Conservation (phyloP, 805 yeast genomes). For the Debaryomyces hansenii region DNA sequence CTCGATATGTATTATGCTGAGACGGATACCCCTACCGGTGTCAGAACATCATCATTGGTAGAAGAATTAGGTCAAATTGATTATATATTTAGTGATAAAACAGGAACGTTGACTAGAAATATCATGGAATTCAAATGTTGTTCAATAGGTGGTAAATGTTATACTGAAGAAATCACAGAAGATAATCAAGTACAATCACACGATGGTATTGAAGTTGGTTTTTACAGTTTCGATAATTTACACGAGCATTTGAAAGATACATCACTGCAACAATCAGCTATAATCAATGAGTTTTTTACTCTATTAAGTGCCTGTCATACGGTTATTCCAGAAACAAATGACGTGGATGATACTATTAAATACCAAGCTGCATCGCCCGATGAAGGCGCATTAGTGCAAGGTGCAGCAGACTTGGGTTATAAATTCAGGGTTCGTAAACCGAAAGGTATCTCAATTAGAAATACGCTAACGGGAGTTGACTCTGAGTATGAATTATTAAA, state of each 20-base stretch:
- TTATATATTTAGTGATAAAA: constrained; percentile 93
- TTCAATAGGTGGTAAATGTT: constrained; percentile 89
- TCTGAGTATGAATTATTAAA: constrained; percentile 76
- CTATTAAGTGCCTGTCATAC: constrained; percentile 93
- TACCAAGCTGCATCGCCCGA: constrained; percentile 99
- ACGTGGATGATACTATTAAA: constrained; percentile 60
- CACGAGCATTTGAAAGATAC: constrained; percentile 47
- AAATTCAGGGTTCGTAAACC: constrained; percentile 85
- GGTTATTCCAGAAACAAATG: constrained; percentile 86
- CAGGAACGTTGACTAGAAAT: constrained; percentile 94
- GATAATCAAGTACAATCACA: constrained; percentile 68
- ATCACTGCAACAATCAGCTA: constrained; percentile 44
- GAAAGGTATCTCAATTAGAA: constrained; percentile 66
- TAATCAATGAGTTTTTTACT: constrained; percentile 74
- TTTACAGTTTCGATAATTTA: constrained; percentile 66
- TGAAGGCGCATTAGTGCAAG: constrained; percentile 97
- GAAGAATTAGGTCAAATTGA: constrained; percentile 98
- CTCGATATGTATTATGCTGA: constrained; percentile 87
- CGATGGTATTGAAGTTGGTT: constrained; percentile 84
- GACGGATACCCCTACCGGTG: constrained; percentile 92
- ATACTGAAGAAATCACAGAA: constrained; percentile 87
- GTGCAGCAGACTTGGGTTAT: constrained; percentile 89
- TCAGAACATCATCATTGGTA: constrained; percentile 91
- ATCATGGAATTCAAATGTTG: constrained; percentile 96
- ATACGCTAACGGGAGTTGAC: constrained; percentile 43